Evolutionary conservation across 202 grass and related monocot genomes (phyloP).

Genomic region (Zizania palustris): DNA sequence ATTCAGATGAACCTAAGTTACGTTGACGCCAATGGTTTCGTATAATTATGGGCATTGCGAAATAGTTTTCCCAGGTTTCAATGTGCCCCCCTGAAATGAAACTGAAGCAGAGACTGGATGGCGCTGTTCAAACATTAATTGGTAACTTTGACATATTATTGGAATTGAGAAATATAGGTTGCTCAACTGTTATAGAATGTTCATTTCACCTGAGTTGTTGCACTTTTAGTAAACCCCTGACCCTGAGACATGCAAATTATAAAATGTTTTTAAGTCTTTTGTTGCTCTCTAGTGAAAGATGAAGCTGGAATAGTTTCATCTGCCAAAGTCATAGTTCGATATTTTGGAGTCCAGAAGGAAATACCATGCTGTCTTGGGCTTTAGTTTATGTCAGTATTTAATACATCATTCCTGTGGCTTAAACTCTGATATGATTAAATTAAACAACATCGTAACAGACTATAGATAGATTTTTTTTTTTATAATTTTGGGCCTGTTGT

Average conservation of each 20-base stretch:
- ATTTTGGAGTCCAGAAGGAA: background rate
- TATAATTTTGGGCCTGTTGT: slow-evolving; percentile 26
- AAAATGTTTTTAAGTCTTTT: background rate
- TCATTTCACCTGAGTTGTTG: too few species aligned
- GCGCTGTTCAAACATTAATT: too few species aligned
- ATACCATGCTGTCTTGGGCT: background rate
- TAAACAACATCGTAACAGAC: slow-evolving; percentile 15
- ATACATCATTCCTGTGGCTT: background rate
- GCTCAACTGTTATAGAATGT: too few species aligned
- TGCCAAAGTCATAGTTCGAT: background rate
- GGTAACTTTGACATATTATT: too few species aligned
- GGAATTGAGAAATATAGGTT: too few species aligned
- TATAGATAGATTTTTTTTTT: background rate
- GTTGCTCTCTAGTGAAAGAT: background rate
- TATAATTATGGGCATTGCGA: too few species aligned
- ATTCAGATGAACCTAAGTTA: background rate
- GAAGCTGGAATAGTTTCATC: background rate
- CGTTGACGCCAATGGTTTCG: too few species aligned
- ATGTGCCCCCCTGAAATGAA: too few species aligned
- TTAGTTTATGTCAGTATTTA: background rate
- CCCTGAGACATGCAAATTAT: background rate
- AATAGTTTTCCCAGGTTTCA: background rate
- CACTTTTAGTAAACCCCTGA: too few species aligned
- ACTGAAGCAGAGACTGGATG: too few species aligned
- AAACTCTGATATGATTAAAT: slow-evolving; percentile 2